Evolutionary conservation across 2,329 filamentous ascomycete genomes (phyloP).

Genomic region (Pseudomassariella vexata): DNA sequence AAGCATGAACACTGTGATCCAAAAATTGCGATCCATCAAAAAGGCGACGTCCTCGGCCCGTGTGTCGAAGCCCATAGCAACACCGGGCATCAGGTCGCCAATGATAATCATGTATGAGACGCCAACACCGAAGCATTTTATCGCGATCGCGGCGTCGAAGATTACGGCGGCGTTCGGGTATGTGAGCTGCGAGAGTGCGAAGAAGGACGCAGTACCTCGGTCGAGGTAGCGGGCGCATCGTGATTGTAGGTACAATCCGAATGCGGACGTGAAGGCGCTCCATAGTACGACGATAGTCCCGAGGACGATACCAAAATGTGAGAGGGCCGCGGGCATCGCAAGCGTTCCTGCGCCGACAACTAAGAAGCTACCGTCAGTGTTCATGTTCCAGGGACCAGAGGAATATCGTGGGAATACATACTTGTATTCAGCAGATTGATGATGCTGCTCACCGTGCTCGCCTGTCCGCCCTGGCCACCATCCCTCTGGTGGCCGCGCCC

Average conservation of each 20-base stretch:
- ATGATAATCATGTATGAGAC: slow-evolving; percentile 99
- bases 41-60: slow-evolving; percentile 61
- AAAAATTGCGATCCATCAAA: slow-evolving; percentile 86
- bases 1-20: slow-evolving; percentile 97
- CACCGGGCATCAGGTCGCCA: slow-evolving; percentile 94
- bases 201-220: slow-evolving; percentile 83
- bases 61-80: slow-evolving; percentile 73
- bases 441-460: slow-evolving; percentile 83
- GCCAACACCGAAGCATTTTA: slow-evolving; percentile 97
- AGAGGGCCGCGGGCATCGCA: slow-evolving; percentile 91
- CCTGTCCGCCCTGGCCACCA: slow-evolving; percentile 63
- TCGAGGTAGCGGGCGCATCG: slow-evolving; percentile 92
- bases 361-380: slow-evolving; percentile 27
- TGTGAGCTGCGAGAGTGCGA: slow-evolving; percentile 92
- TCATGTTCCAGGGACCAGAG: neutral
- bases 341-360: slow-evolving; percentile 92
- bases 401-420: slow-evolving; percentile 43
- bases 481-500: slow-evolving; percentile 60
- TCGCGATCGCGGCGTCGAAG: slow-evolving; percentile 91
- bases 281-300: slow-evolving; percentile 82
- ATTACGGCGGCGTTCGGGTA: slow-evolving; percentile 94
- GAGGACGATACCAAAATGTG: slow-evolving; percentile 88
- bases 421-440: slow-evolving; percentile 97
- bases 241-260: slow-evolving; percentile 91
- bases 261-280: slow-evolving; percentile 83